These are phyloP conservation scores for Aspergillus ellipticus DNA, from an alignment of 495 filamentous ascomycete species.

Conservation along the genomic window DNA sequence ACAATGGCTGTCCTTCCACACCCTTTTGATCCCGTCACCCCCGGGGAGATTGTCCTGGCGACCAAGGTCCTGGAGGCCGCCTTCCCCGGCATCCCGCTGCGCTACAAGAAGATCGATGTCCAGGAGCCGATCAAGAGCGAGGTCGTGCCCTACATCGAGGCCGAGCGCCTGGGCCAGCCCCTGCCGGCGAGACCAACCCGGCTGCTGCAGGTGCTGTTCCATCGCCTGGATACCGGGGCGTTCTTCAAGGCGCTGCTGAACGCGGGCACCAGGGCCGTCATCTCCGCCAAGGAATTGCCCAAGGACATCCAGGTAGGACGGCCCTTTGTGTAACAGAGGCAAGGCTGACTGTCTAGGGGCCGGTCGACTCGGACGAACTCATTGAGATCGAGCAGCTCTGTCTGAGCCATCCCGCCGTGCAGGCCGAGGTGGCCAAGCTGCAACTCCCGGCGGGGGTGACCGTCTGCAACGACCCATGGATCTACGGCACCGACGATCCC, in stretches of 20 bases:
- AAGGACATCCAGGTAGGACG: conserved; percentile 34
- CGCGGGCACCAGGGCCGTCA: conserved; percentile 27
- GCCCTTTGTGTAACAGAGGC: neutral
- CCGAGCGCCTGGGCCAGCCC: conserved; percentile 32
- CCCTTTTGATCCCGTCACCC: conserved; percentile 41
- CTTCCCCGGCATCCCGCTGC: conserved; percentile 31
- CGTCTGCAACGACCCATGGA: conserved; percentile 45
- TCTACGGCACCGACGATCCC: conserved; percentile 39
- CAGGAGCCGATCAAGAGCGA: conserved; percentile 39
- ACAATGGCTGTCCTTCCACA: conserved; percentile 19
- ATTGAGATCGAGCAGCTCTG: conserved; percentile 39
- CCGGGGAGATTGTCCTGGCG: conserved; percentile 37
- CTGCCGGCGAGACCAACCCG: conserved; percentile 31
- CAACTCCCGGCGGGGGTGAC: conserved; percentile 37
- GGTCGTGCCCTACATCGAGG: conserved; percentile 37
- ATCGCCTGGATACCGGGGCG: conserved; percentile 35
- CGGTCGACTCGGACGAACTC: conserved; percentile 40
- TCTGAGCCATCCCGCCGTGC: conserved; percentile 37
- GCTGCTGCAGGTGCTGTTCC: conserved; percentile 39
- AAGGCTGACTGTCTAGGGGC: conserved; percentile 21
- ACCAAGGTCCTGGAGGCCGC: conserved; percentile 34
- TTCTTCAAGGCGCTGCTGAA: conserved; percentile 38
- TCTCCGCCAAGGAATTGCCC: conserved; percentile 37
- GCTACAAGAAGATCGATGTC: conserved; percentile 40
- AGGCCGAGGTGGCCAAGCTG: conserved; percentile 41